Percentiles rank a stretch among this genome's conserved stretches.
These are phyloP conservation scores for Carallia pectinifolia DNA, from an alignment of 345 rosid species.

Conservation along the genomic window DNA sequence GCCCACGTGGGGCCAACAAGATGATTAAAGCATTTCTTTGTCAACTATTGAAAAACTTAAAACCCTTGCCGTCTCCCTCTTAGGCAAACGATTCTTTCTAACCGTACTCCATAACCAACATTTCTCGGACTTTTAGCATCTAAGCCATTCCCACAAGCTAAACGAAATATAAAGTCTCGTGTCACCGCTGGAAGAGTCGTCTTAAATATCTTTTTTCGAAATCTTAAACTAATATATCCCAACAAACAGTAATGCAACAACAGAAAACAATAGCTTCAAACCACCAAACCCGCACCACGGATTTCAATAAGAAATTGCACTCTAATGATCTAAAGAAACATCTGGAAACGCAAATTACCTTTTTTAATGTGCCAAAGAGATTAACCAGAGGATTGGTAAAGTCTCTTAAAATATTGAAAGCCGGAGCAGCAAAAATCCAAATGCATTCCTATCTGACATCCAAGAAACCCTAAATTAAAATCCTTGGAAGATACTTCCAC, in stretches of 20 bases:
- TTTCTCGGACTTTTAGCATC: neutral
- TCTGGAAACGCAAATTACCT: conserved; percentile 10
- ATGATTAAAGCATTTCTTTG: too few relatives aligned
- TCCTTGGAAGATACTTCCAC: neutral
- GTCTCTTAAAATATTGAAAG: conserved; percentile 26
- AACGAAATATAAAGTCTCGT: neutral
- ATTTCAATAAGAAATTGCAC: neutral
- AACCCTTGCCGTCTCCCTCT: too few relatives aligned
- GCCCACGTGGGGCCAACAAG: too few relatives aligned
- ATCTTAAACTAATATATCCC: too few relatives aligned
- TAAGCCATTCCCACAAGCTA: neutral
- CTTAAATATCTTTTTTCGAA: too few relatives aligned
- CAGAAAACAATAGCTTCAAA: neutral
- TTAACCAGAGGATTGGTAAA: conserved; percentile 25
- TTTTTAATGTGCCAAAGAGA: conserved; percentile 9
- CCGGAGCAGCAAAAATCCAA: conserved; percentile 29
- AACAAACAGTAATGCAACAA: too few relatives aligned
- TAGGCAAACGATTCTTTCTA: neutral
- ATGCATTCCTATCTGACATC: conserved; percentile 42
- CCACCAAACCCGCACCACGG: neutral
- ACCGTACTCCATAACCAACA: neutral
- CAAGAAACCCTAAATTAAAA: conserved; percentile 44
- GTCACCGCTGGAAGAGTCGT: too few relatives aligned
- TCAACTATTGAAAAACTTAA: too few relatives aligned
- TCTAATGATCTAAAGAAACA: neutral